phyloP scores from a whole-genome alignment of 2,329 filamentous ascomycete genomes.

The Paecilomyces formosus region DNA sequence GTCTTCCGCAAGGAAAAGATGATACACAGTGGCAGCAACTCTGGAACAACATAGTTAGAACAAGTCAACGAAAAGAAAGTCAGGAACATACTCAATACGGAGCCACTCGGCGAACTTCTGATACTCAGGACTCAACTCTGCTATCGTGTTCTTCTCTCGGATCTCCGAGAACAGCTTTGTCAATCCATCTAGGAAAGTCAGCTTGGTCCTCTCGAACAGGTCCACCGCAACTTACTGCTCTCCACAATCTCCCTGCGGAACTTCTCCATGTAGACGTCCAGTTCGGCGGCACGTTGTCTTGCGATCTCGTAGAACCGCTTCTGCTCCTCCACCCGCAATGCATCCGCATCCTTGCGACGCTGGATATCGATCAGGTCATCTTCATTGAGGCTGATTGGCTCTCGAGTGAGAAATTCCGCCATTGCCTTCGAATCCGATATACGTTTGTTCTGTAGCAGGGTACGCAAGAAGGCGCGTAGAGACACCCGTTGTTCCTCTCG shows the following conservation, averaged over 20 bases:
- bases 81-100: constrained; percentile 62
- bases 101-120: constrained; percentile 98
- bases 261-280: constrained; percentile 96
- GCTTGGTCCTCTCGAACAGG: constrained; percentile 21
- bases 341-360: constrained; percentile 72
- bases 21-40: constrained; percentile 91
- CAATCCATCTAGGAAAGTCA: constrained; percentile 57
- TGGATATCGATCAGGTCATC: constrained; percentile 79
- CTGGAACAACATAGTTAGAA: constrained; percentile 20
- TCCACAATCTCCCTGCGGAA: constrained; percentile 63
- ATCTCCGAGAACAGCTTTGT: constrained; percentile 92
- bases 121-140: constrained; percentile 87
- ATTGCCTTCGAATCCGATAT: constrained; percentile 78
- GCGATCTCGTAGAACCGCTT: constrained; percentile 94
- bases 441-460: constrained; percentile 73
- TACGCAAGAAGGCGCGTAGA: constrained; percentile 81
- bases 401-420: constrained; percentile 68
- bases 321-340: constrained; percentile 85
- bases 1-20: constrained; percentile 94
- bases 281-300: constrained; percentile 75
- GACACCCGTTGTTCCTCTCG: constrained; percentile 89
- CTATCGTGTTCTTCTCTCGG: constrained; percentile 77
- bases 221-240: constrained; percentile 50
- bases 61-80: background rate
- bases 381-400: constrained; percentile 67